Conservation (phyloP, 345 rosid species). For the Mercurialis annua region DNA sequence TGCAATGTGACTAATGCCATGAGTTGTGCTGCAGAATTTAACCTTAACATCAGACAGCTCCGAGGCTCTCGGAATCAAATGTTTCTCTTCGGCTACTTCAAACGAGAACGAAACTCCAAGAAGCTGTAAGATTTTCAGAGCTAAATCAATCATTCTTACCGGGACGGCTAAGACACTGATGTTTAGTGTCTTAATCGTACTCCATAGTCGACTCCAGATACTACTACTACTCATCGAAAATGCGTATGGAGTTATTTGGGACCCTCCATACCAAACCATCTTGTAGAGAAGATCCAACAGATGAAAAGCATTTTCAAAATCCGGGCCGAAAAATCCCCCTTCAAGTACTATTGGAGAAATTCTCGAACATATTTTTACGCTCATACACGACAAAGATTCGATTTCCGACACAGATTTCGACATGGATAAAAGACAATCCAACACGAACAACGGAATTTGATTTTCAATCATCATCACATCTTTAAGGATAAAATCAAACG, state of each 20-base stretch:
- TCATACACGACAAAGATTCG: not conserved
- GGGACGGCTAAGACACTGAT: not conserved
- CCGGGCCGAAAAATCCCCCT: not conserved
- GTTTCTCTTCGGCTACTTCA: not conserved
- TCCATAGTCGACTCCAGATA: not conserved
- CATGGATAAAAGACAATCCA: too few relatives aligned
- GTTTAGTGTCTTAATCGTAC: not conserved
- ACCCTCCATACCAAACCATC: too few relatives aligned
- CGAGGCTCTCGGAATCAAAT: not conserved
- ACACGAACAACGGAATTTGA: not conserved
- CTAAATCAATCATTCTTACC: not conserved
- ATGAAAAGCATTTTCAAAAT: not conserved
- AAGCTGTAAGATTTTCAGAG: not conserved
- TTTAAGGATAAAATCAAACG: not conserved
- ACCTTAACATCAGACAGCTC: not conserved
- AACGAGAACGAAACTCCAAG: not conserved
- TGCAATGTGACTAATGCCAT: not conserved
- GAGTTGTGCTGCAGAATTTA: not conserved
- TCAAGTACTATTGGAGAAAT: not conserved
- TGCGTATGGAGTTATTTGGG: too few relatives aligned
- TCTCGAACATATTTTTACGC: not conserved
- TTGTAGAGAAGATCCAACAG: too few relatives aligned
- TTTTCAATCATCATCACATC: slow-evolving; percentile 1
- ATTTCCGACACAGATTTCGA: too few relatives aligned
- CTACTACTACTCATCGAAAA: not conserved